Evolutionary conservation across 805 yeast species (phyloP).

Genomic region (Citeromyces nyonsensis): DNA sequence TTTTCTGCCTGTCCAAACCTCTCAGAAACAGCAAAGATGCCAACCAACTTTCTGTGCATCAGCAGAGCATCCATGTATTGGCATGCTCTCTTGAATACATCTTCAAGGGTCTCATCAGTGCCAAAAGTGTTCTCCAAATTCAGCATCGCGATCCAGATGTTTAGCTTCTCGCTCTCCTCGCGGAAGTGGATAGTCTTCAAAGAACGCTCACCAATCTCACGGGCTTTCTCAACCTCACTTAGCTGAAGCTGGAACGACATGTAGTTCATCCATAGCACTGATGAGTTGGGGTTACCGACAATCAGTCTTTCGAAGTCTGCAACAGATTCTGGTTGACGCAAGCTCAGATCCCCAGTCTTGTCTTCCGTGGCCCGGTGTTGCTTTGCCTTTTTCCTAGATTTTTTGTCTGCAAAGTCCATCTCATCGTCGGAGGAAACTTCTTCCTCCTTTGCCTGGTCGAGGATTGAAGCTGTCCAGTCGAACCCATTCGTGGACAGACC

Average conservation of each 20-base stretch:
- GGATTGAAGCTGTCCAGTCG: conserved; percentile 88
- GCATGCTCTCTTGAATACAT: conserved; percentile 67
- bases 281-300: conserved; percentile 86
- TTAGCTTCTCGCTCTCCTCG: conserved; percentile 85
- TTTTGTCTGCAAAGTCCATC: conserved; percentile 20
- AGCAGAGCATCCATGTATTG: conserved; percentile 83
- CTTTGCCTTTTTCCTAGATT: conserved; percentile 26
- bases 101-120: conserved; percentile 64
- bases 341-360: conserved; percentile 67
- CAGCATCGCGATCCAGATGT: conserved; percentile 90
- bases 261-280: conserved; percentile 92
- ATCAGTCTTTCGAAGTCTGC: conserved; percentile 85
- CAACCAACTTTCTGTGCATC: conserved; percentile 68
- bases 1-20: conserved; percentile 57
- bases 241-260: conserved; percentile 95
- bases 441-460: conserved; percentile 62
- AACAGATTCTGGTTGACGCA: conserved; percentile 83
- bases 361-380: conserved; percentile 40
- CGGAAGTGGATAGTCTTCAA: conserved; percentile 78
- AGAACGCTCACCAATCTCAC: conserved; percentile 88
- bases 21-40: conserved; percentile 62
- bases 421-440: conserved; percentile 41
- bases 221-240: conserved; percentile 87
- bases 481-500: conserved; percentile 80
- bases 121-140: conserved; percentile 94